phyloP scores from a whole-genome alignment of 306 rosid species.

The Lotus japonicus region DNA sequence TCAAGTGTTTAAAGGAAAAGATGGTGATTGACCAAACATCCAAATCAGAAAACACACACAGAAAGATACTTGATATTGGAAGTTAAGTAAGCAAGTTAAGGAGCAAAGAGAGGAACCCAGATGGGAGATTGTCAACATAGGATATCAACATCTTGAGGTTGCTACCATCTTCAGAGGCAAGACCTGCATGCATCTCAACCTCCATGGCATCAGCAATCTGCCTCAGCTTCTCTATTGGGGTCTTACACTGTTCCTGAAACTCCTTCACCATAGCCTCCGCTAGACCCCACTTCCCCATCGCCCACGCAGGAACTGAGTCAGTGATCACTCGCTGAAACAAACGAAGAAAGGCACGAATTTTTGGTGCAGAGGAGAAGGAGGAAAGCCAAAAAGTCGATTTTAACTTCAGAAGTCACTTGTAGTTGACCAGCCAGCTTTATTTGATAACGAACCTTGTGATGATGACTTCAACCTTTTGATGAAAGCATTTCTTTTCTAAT shows the following conservation, averaged over 20 bases:
- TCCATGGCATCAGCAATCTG: slow-evolving; percentile 86
- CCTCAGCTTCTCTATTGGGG: slow-evolving; percentile 62
- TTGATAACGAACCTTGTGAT: no score
- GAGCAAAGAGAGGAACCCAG: slow-evolving; percentile 47
- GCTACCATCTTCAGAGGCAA: slow-evolving; percentile 91
- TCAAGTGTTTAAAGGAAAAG: neutral
- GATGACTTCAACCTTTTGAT: no score
- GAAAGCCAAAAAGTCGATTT: no score
- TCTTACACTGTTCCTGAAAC: slow-evolving; percentile 59
- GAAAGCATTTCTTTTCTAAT: no score
- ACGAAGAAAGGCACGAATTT: neutral
- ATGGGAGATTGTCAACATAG: slow-evolving; percentile 86
- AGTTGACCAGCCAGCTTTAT: no score
- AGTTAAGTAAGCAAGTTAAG: neutral
- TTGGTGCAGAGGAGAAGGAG: neutral
- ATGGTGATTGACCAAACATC: neutral
- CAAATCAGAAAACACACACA: neutral
- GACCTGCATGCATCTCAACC: slow-evolving; percentile 96
- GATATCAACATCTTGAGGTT: slow-evolving; percentile 94
- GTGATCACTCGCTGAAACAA: no score
- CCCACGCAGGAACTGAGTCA: neutral
- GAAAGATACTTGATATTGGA: neutral
- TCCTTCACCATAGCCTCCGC: slow-evolving; percentile 50
- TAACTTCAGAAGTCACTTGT: no score
- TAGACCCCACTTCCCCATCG: slow-evolving; percentile 68